Conservation (phyloP, 352 stramenopile species). For the Pythium folliculosum region DNA sequence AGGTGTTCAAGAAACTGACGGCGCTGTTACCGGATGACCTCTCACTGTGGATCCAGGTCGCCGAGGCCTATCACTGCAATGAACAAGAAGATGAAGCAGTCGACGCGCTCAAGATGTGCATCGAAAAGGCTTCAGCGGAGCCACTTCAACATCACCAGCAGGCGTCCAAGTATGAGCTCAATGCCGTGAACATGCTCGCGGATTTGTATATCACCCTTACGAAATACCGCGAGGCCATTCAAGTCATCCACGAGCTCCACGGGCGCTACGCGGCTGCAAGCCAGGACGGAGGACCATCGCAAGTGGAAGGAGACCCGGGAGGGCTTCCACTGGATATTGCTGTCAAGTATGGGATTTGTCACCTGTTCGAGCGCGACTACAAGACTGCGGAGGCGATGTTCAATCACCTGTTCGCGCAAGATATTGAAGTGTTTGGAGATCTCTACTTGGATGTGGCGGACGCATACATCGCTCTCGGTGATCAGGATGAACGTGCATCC, state of each 20-base stretch:
- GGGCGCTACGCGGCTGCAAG: conserved; percentile 56
- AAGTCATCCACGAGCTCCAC: conserved; percentile 78
- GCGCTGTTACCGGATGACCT: conserved; percentile 69
- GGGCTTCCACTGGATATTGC: conserved; percentile 83
- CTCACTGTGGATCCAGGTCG: conserved; percentile 86
- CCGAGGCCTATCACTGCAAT: conserved; percentile 86
- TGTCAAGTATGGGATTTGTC: conserved; percentile 87
- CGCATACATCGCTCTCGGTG: conserved; percentile 70
- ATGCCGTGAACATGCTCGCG: conserved; percentile 88
- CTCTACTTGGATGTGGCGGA: conserved; percentile 85
- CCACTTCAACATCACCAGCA: conserved; percentile 55
- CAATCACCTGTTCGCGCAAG: conserved; percentile 78
- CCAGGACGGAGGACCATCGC: conserved; percentile 44
- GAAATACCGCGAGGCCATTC: conserved; percentile 80
- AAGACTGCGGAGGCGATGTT: conserved; percentile 81
- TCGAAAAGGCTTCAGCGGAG: conserved; percentile 74
- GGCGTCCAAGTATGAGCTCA: conserved; percentile 79
- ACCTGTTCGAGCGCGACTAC: conserved; percentile 77
- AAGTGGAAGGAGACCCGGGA: conserved; percentile 65
- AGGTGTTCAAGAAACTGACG: conserved; percentile 83
- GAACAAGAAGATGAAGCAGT: conserved; percentile 86
- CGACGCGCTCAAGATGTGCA: conserved; percentile 82
- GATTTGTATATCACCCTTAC: conserved; percentile 88
- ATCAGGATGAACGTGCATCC: conserved; percentile 65
- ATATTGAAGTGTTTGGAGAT: conserved; percentile 84